Evolutionary conservation across 768 basidiomycete species (phyloP).

Genomic region (Dendrothele bispora): DNA sequence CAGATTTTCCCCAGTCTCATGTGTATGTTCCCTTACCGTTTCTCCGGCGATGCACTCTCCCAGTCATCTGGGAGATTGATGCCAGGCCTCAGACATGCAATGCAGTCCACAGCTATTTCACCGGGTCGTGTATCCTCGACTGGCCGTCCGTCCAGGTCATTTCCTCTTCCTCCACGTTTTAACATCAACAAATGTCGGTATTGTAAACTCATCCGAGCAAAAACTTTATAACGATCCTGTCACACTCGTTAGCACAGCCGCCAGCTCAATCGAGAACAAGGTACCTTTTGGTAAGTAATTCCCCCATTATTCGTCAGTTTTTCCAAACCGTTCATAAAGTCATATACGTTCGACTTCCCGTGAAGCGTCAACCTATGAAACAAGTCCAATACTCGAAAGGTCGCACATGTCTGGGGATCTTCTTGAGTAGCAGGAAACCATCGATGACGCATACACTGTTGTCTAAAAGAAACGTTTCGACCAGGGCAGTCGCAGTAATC

Average conservation of each 20-base stretch:
- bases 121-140: constrained; percentile 5
- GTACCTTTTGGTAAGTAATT: not conserved
- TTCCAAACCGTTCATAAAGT: constrained; percentile 27
- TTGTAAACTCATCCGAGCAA: constrained; percentile 17
- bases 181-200: constrained; percentile 11
- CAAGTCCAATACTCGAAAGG: constrained; percentile 19
- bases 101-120: constrained; percentile 14
- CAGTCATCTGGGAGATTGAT: constrained; percentile 18
- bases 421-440: constrained; percentile 31
- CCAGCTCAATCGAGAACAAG: not conserved
- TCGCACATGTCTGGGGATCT: constrained; percentile 25
- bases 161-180: constrained; percentile 10
- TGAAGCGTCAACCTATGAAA: constrained; percentile 26
- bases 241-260: too few relatives aligned
- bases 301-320: constrained; percentile 24
- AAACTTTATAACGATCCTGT: constrained; percentile 28
- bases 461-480: constrained; percentile 3
- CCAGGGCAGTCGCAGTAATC: constrained; percentile 22
- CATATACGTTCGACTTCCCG: constrained; percentile 26
- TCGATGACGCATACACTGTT: not conserved
- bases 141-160: not conserved
- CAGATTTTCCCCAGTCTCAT: constrained; percentile 9
- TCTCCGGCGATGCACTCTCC: constrained; percentile 5
- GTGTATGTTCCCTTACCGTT: not conserved
- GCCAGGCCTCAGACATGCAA: constrained; percentile 15